phyloP scores from a whole-genome alignment of 768 basidiomycete genomes.

The Phylloporus sp. region DNA sequence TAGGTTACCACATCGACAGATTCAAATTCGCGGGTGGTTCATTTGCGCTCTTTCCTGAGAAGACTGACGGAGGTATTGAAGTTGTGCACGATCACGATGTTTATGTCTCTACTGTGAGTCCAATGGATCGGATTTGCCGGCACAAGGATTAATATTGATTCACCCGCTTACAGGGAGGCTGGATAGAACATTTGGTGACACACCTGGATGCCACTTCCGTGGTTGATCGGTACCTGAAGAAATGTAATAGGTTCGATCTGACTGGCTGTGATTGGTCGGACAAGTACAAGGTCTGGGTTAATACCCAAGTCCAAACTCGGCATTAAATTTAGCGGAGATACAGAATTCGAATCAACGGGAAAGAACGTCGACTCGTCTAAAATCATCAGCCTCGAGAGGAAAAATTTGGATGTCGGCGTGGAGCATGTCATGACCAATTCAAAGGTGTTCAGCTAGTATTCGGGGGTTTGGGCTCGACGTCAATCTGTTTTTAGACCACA shows the following conservation, averaged over 20 bases:
- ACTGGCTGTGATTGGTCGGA: neutral
- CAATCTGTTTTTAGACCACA: neutral
- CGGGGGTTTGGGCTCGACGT: no score
- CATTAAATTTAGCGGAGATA: neutral
- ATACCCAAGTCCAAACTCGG: neutral
- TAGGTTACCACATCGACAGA: slow-evolving; percentile 42
- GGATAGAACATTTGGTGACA: slow-evolving; percentile 15
- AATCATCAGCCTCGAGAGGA: no score
- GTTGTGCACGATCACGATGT: slow-evolving; percentile 37
- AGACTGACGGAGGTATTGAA: slow-evolving; percentile 35
- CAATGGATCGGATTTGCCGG: neutral
- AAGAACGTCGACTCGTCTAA: no score
- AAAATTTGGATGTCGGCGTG: no score
- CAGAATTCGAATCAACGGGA: no score
- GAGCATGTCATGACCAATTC: no score
- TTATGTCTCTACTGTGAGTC: slow-evolving; percentile 43
- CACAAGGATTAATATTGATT: neutral
- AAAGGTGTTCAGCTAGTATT: no score
- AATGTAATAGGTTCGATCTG: no score
- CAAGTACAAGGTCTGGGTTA: neutral
- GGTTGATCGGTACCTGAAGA: neutral
- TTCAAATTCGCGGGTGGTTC: slow-evolving; percentile 34
- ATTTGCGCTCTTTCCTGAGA: slow-evolving; percentile 33
- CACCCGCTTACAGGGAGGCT: slow-evolving; percentile 7
- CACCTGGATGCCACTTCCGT: slow-evolving; percentile 3